These are phyloP conservation scores for Candida anutae DNA, from an alignment of 1,139 yeast species.

Conservation along the genomic window DNA sequence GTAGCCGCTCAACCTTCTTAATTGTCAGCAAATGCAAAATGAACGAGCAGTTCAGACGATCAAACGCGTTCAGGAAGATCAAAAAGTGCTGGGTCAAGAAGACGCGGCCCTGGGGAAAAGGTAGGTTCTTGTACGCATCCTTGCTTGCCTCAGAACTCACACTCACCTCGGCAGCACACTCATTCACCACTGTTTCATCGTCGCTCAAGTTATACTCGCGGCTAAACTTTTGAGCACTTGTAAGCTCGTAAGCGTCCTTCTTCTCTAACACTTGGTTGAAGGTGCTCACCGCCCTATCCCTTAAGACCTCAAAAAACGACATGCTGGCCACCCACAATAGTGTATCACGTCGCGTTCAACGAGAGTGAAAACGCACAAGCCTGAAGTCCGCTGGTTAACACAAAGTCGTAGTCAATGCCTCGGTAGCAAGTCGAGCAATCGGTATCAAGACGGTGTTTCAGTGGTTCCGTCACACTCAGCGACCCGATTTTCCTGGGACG, in stretches of 20 bases:
- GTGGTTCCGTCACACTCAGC: too few relatives aligned
- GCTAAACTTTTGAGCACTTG: constrained; percentile 66
- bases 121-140: constrained; percentile 17
- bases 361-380: too few relatives aligned
- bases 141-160: constrained; percentile 32
- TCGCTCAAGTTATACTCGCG: constrained; percentile 63
- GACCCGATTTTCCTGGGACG: too few relatives aligned
- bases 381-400: too few relatives aligned
- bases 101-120: constrained; percentile 49
- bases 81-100: constrained; percentile 68
- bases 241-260: constrained; percentile 25
- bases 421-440: too few relatives aligned
- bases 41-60: constrained; percentile 60
- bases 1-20: constrained; percentile 79
- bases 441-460: too few relatives aligned
- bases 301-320: constrained; percentile 19
- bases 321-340: too few relatives aligned
- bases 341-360: too few relatives aligned
- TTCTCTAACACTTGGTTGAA: constrained; percentile 35
- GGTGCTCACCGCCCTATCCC: constrained; percentile 21
- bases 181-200: constrained; percentile 57
- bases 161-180: constrained; percentile 62
- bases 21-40: constrained; percentile 70
- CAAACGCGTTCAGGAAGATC: constrained; percentile 65
- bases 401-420: too few relatives aligned